Base-by-base conservation (phyloP, 352 stramenopile genomes). In the Globisporangium middletonii region DNA sequence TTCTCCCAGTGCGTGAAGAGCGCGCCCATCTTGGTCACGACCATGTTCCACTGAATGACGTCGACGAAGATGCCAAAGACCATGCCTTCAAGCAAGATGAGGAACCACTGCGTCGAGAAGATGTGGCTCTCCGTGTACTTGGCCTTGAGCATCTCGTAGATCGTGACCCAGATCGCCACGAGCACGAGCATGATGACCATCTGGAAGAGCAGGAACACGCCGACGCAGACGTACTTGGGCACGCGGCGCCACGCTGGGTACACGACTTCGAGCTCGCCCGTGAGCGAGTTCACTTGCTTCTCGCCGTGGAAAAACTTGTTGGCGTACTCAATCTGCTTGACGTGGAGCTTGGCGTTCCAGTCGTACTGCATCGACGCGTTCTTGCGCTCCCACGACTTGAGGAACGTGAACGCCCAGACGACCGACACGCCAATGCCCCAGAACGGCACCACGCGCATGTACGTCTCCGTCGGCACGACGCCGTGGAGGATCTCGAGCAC, bases 1-100 rank as follows among this genome's bases (percentile, higher is more conserved):
- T 95, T 95, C 61, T 95, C 86, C 86, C 86, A 95, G 58, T 89
- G 77, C 3, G 86, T 95, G 49, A 95, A 92, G 4, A 95, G 64
- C 6, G 70, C 68, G 2, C 73, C 83, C 75, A 91, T 89, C 57
- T 89, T 91, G n/a, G 83, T 95, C 12, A 95, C 83, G 23, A 95
- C 77, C 53, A 95, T 85, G 60, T 93, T 93, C 86, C 86, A 95
- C 60, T 95, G 86, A 19, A 95, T 80, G 18, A 95, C 78, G 47
- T 95, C 86, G 28, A 95, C 83, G 54, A 95, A 95, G 3, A 95
- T 73, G 0, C 86, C 86, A 47, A 93, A 94, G 18, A 95, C 67
- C 43, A 87, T 87, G 23, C 86, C 86, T 57, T 90, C 86, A 13
- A 89, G 64, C 43, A 94, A 60, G 55, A 95, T 94, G 8, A 88